A percentile compares a stretch with the other conserved stretches of the same genome.
These are phyloP conservation scores for Auriscalpium orientale DNA, from an alignment of 768 basidiomycete genomes.

Conservation along the genomic window DNA sequence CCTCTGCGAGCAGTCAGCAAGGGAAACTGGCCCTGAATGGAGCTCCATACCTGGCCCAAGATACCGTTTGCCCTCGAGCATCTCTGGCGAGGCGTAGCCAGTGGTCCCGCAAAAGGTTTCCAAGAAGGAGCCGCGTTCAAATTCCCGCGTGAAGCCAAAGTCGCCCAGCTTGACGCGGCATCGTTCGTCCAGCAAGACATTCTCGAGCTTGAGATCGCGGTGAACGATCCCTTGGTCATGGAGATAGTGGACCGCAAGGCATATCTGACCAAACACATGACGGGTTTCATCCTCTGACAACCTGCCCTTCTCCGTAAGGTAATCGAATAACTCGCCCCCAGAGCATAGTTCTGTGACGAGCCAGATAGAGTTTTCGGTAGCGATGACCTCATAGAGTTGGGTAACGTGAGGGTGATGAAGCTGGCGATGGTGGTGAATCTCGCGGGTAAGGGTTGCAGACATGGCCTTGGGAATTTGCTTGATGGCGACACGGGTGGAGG, in stretches of 20 bases:
- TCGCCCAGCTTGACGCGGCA: constrained; percentile 91
- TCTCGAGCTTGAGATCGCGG: constrained; percentile 94
- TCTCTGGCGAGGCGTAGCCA: constrained; percentile 89
- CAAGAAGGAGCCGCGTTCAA: constrained; percentile 67
- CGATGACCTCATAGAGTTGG: constrained; percentile 96
- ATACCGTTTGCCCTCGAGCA: constrained; percentile 83
- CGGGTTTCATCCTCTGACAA: constrained; percentile 78
- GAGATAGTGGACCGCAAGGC: constrained; percentile 87
- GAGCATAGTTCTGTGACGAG: constrained; percentile 95
- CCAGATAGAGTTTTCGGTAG: constrained; percentile 93
- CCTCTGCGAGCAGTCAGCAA: constrained; percentile 46
- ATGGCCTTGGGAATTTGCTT: constrained; percentile 96
- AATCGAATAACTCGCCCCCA: constrained; percentile 97
- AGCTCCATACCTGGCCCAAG: constrained; percentile 66
- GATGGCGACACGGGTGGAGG: constrained; percentile 87
- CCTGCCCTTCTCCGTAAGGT: constrained; percentile 91
- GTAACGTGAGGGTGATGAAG: constrained; percentile 94
- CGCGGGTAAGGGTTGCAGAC: constrained; percentile 86
- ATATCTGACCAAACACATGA: constrained; percentile 91
- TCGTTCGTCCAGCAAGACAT: constrained; percentile 84
- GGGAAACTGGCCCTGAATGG: background rate
- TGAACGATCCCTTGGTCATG: constrained; percentile 93
- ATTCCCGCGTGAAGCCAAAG: constrained; percentile 92
- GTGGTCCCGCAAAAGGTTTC: constrained; percentile 96
- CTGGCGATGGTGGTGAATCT: constrained; percentile 97